Evolutionary conservation across 108 stramenopile genomes (phyloP).

Genomic region (Aurantiochytrium sp.): DNA sequence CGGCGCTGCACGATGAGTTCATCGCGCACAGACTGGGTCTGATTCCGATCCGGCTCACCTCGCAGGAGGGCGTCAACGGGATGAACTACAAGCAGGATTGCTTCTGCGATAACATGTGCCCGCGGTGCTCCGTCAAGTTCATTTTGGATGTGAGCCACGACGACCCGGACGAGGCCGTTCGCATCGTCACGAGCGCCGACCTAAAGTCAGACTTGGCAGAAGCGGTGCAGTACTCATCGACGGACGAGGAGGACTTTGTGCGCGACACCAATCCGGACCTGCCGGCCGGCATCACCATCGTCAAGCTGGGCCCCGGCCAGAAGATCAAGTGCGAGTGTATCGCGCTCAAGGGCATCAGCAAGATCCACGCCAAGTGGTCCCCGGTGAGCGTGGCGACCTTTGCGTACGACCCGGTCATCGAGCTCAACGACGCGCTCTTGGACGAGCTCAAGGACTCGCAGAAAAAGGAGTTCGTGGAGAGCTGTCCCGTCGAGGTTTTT

Average conservation of each 20-base stretch:
- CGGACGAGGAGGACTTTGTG: constrained; percentile 64
- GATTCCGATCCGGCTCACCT: constrained; percentile 74
- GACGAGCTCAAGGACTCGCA: constrained; percentile 64
- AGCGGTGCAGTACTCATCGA: not conserved
- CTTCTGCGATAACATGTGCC: constrained; percentile 75
- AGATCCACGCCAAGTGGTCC: constrained; percentile 97
- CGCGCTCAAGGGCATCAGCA: constrained; percentile 87
- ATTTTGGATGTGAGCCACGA: constrained; percentile 67
- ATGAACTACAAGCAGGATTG: constrained; percentile 61
- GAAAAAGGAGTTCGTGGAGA: constrained; percentile 74
- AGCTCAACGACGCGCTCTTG: constrained; percentile 49
- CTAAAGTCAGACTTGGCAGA: not conserved
- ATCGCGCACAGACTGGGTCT: constrained; percentile 92
- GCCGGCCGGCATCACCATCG: constrained; percentile 81
- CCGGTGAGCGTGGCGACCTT: constrained; percentile 88
- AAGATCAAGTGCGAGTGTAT: constrained; percentile 80
- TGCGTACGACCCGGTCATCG: constrained; percentile 75
- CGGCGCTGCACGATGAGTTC: constrained; percentile 91
- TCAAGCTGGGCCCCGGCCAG: constrained; percentile 90
- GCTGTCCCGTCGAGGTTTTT: constrained; percentile 78
- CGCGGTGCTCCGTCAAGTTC: constrained; percentile 77
- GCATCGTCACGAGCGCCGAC: not conserved
- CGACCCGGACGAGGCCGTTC: not conserved
- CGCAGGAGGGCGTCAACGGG: not conserved
- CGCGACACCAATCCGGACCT: constrained; percentile 68